Percentiles rank a stretch among this genome's conserved stretches.
Conservation (phyloP, 208 protist genomes). For the Trypanosoma grayi region DNA sequence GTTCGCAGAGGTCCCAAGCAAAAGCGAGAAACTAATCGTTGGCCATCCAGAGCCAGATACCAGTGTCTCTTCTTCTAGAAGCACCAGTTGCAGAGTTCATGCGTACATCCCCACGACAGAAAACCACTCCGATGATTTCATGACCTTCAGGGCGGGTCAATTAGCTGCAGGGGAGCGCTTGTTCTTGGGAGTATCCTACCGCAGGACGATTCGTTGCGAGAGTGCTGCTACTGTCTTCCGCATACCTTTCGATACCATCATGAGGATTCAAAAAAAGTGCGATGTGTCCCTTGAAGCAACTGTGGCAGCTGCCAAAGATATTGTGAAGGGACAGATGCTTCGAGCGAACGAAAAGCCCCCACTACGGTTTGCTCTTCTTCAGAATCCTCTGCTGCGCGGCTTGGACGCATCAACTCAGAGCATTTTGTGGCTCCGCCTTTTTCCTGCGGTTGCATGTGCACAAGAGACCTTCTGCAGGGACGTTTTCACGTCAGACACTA, state of each 20-base stretch:
- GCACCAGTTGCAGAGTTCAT: background rate
- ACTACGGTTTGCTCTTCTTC: slow-evolving; percentile 28
- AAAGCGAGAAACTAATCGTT: slow-evolving; percentile 34
- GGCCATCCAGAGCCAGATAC: background rate
- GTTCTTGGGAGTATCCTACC: slow-evolving; percentile 39
- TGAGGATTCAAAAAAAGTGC: slow-evolving; percentile 18
- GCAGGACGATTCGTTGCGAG: slow-evolving; percentile 54
- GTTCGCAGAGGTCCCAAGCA: slow-evolving; percentile 56
- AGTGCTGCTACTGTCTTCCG: slow-evolving; percentile 37
- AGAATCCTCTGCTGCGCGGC: slow-evolving; percentile 41
- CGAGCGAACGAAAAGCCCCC: slow-evolving; percentile 28
- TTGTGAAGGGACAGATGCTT: slow-evolving; percentile 21
- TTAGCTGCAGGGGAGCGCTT: slow-evolving; percentile 61
- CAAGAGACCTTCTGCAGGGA: slow-evolving; percentile 56
- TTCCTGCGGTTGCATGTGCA: slow-evolving; percentile 39
- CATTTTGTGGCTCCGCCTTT: slow-evolving; percentile 40
- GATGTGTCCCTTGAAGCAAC: slow-evolving; percentile 11
- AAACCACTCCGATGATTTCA: slow-evolving; percentile 36
- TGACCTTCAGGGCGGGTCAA: slow-evolving; percentile 37
- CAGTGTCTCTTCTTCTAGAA: background rate
- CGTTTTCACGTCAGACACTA: slow-evolving; percentile 45
- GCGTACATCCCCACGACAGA: slow-evolving; percentile 16
- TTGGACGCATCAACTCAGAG: slow-evolving; percentile 31
- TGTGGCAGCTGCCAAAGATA: slow-evolving; percentile 31
- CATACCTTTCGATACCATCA: slow-evolving; percentile 33